phyloP scores from a whole-genome alignment of 108 stramenopile genomes.

The Pseudonitzschia pungens region DNA sequence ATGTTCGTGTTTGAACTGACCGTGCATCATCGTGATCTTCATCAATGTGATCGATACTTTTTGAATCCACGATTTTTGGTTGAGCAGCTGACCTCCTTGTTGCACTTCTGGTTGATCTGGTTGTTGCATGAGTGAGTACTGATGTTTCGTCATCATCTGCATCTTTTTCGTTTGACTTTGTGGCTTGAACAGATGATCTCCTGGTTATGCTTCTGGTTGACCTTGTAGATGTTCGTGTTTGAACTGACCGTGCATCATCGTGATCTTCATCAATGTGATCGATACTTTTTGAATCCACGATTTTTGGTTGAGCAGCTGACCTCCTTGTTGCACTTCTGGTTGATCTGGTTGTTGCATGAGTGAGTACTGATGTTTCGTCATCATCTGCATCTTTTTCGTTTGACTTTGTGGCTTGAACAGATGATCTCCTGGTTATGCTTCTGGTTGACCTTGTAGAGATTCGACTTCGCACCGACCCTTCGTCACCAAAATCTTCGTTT shows the following conservation, averaged over 20 bases:
- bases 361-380: neutral
- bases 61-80: neutral
- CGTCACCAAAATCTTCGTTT: conserved; percentile 5
- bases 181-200: neutral
- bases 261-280: conserved; percentile 1
- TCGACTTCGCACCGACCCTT: conserved; percentile 3
- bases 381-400: neutral
- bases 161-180: neutral
- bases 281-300: neutral
- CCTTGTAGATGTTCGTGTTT: neutral
- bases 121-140: neutral
- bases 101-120: neutral
- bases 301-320: neutral
- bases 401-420: neutral
- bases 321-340: neutral
- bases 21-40: conserved; percentile 1
- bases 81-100: neutral
- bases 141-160: neutral
- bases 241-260: conserved; percentile 7
- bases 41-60: neutral
- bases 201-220: neutral
- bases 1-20: conserved; percentile 6
- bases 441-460: conserved; percentile 13
- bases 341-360: neutral
- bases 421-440: neutral